Evolutionary conservation across 2,329 filamentous ascomycete genomes (phyloP), one percentile per base, ranked within the genome.

Genomic region (Incumbomyces delicatus): DNA sequence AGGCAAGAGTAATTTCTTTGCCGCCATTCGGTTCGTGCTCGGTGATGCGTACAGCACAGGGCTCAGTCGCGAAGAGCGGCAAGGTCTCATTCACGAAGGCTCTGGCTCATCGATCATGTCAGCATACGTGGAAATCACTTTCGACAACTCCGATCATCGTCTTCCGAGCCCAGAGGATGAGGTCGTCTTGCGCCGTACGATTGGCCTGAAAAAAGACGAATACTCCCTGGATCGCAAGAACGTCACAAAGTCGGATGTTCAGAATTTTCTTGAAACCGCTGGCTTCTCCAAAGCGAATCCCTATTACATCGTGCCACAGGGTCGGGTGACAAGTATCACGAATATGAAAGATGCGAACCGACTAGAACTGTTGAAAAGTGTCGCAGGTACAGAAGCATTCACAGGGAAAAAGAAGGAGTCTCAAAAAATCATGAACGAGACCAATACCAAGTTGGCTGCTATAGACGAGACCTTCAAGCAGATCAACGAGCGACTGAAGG

Each of bases 1-100:
- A 2, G 92, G 92, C 62, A 98, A 98, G 76, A 95, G 88, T 66
- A 98, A 98, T 71, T 98, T 98, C 78, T 98, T 98, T 69, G 90
- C 92, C 43, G 92, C 92, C 37, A 95, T 98, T 67, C 88, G 92
- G 49, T 98, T 98, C 69, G 94, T 96, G 38, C 82, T 98, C 53
- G 92, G 89, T 68, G 92, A 98, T 80, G 87, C 88, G 55, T 98
- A 98, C 68, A 94, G 86, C 37, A 86, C 94, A 65, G 44, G 44
- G 4, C 87, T 98, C 79, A 87, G 85, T 54, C 85, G 90, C 58
- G 92, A 98, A 65, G 90, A 98, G 73, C 87, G 92, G 51, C 88
- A 94, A 67, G 88, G 87, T 27, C 78, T 98, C 31, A 77, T 98
- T n/a, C 92, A 98, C 65, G 94, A 98, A 74, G 94, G 94, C 34